Evolutionary conservation across 2,329 filamentous ascomycete genomes (phyloP).

Genomic region (Hymenoscyphus albidus): DNA sequence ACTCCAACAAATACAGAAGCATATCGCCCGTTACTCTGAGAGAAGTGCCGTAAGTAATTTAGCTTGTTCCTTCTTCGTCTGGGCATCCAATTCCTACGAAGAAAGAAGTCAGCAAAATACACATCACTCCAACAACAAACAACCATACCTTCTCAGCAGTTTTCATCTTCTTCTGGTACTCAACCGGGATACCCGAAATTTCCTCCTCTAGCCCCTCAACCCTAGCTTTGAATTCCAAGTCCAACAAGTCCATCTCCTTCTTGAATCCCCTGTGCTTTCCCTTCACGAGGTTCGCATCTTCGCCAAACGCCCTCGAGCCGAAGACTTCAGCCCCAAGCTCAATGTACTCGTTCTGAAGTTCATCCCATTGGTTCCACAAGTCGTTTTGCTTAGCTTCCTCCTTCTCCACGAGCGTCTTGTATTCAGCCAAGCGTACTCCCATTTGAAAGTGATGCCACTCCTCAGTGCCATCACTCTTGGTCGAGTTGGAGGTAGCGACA

Average conservation of each 20-base stretch:
- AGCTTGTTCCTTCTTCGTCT: constrained; percentile 11
- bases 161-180: constrained; percentile 26
- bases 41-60: constrained; percentile 5
- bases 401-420: constrained; percentile 22
- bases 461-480: constrained; percentile 19
- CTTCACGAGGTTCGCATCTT: constrained; percentile 10
- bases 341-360: constrained; percentile 28
- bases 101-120: neutral
- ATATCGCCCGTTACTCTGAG: neutral
- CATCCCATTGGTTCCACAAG: constrained; percentile 31
- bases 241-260: constrained; percentile 24
- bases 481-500: constrained; percentile 17
- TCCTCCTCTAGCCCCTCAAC: constrained; percentile 24
- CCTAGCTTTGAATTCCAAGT: constrained; percentile 20
- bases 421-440: constrained; percentile 24
- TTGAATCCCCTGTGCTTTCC: constrained; percentile 8
- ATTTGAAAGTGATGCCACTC: constrained; percentile 21
- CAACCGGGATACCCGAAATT: constrained; percentile 20
- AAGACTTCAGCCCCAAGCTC: constrained; percentile 23
- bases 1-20: neutral
- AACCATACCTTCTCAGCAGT: constrained; percentile 29
- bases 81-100: constrained; percentile 4
- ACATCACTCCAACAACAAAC: neutral
- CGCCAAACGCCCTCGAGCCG: constrained; percentile 19
- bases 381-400: constrained; percentile 24